These are phyloP conservation scores for Vanilla planifolia DNA, from an alignment of 106 monocot genomes.

Conservation along the genomic window DNA sequence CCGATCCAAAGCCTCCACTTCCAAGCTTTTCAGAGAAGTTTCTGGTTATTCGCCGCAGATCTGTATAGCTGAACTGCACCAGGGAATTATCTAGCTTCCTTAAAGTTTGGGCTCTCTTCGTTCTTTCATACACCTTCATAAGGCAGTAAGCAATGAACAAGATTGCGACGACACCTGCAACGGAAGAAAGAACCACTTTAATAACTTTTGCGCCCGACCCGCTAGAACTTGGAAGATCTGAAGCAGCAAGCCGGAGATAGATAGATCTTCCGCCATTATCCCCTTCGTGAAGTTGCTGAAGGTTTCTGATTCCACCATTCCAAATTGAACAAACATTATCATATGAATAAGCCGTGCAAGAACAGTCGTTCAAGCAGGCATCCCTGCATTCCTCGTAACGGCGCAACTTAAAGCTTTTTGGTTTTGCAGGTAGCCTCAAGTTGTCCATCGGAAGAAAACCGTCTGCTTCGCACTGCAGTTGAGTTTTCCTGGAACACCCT, in stretches of 20 bases:
- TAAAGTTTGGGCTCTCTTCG: not conserved
- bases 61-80: constrained; percentile 12
- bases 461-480: constrained; percentile 18
- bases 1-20: constrained; percentile 31
- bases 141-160: not conserved
- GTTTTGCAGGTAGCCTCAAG: constrained; percentile 21
- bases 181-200: constrained; percentile 10
- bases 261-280: constrained; percentile 11
- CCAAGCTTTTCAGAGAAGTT: constrained; percentile 35
- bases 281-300: constrained; percentile 15
- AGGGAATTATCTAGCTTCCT: constrained; percentile 12
- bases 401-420: too few relatives aligned
- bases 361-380: constrained; percentile 27
- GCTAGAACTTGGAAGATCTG: constrained; percentile 13
- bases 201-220: not conserved
- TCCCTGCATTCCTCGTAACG: constrained; percentile 15
- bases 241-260: constrained; percentile 26
- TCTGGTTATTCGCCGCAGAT: constrained; percentile 20
- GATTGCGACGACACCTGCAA: not conserved
- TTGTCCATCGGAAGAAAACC: constrained; percentile 18
- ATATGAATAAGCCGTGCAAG: constrained; percentile 31
- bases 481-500: constrained; percentile 26
- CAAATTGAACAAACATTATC: constrained; percentile 28
- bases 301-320: constrained; percentile 19
- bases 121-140: constrained; percentile 1